Conservation (phyloP, 225 moss, liverwort and hornwort genomes). For the Bryum argenteum region DNA sequence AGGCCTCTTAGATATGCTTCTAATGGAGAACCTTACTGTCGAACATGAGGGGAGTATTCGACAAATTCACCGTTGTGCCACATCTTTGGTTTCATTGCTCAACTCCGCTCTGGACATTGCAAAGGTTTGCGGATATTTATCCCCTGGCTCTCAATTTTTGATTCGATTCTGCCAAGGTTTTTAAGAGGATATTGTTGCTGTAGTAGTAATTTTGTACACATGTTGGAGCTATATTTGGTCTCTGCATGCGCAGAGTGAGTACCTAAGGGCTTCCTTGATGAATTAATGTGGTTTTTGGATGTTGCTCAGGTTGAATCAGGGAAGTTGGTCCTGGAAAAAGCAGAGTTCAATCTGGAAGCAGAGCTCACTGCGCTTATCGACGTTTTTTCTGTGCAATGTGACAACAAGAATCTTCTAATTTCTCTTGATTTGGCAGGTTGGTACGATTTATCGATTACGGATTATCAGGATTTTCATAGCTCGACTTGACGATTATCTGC, state of each 20-base stretch:
- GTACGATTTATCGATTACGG: not conserved
- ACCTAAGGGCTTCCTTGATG: slow-evolving; percentile 8
- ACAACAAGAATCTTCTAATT: slow-evolving; percentile 70
- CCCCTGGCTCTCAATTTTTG: not conserved
- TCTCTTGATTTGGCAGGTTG: slow-evolving; percentile 75
- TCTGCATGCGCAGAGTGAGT: not conserved
- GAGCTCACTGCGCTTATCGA: slow-evolving; percentile 83
- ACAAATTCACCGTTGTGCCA: slow-evolving; percentile 86
- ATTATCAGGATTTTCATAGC: not conserved
- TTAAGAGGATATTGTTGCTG: not conserved
- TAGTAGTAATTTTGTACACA: slow-evolving; percentile 1
- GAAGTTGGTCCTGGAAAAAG: slow-evolving; percentile 70
- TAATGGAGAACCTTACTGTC: slow-evolving; percentile 69
- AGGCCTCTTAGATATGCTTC: slow-evolving; percentile 77
- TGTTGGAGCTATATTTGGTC: slow-evolving; percentile 10
- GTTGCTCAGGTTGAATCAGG: slow-evolving; percentile 75
- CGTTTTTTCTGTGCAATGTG: slow-evolving; percentile 86
- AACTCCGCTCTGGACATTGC: slow-evolving; percentile 88
- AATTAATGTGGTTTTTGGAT: slow-evolving; percentile 17
- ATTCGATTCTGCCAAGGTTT: slow-evolving; percentile 14
- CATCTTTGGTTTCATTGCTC: slow-evolving; percentile 73
- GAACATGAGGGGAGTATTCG: slow-evolving; percentile 82
- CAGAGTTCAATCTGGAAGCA: slow-evolving; percentile 71
- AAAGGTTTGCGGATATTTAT: slow-evolving; percentile 51
- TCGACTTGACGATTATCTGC: not conserved